phyloP scores from a whole-genome alignment of 1,284 basidiomycete species.

The Moesziomyces parantarcticus region DNA sequence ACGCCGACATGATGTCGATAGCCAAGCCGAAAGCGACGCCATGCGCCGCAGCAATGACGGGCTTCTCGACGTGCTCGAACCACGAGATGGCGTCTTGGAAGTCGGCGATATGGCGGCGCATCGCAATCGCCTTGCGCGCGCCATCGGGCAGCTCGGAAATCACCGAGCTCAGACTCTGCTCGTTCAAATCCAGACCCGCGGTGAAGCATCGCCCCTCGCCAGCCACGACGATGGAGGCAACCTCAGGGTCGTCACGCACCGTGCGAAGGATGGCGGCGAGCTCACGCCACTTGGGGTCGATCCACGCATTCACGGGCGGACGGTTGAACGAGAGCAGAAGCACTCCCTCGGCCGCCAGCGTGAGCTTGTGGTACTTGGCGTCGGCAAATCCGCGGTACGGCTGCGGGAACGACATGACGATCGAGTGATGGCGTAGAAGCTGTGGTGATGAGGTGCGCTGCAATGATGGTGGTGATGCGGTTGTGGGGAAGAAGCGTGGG shows the following conservation, averaged over 20 bases:
- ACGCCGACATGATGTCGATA: constrained; percentile 79
- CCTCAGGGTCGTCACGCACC: constrained; percentile 55
- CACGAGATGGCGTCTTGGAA: constrained; percentile 65
- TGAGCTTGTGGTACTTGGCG: constrained; percentile 55
- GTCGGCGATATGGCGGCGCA: constrained; percentile 61
- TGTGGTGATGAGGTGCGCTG: neutral
- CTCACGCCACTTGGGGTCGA: constrained; percentile 62
- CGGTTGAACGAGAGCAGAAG: constrained; percentile 61
- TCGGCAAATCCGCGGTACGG: constrained; percentile 34
- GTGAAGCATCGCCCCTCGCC: constrained; percentile 65
- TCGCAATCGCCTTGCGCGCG: constrained; percentile 55
- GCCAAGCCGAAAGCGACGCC: constrained; percentile 81
- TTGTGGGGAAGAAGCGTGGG: constrained; percentile 4
- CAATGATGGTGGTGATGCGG: neutral
- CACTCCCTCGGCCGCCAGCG: constrained; percentile 51
- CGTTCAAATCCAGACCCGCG: constrained; percentile 64
- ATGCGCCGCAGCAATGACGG: constrained; percentile 86
- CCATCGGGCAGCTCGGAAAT: constrained; percentile 49
- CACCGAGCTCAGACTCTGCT: constrained; percentile 22
- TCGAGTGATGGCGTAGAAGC: too few species aligned
- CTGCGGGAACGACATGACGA: constrained; percentile 52
- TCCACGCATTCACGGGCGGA: constrained; percentile 63
- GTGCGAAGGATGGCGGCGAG: constrained; percentile 53
- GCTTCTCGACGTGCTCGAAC: constrained; percentile 77
- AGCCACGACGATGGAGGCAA: constrained; percentile 63